Percentiles rank a stretch among this genome's conserved stretches.
phyloP scores from a whole-genome alignment of 345 rosid species.

The Nasturtium officinale region DNA sequence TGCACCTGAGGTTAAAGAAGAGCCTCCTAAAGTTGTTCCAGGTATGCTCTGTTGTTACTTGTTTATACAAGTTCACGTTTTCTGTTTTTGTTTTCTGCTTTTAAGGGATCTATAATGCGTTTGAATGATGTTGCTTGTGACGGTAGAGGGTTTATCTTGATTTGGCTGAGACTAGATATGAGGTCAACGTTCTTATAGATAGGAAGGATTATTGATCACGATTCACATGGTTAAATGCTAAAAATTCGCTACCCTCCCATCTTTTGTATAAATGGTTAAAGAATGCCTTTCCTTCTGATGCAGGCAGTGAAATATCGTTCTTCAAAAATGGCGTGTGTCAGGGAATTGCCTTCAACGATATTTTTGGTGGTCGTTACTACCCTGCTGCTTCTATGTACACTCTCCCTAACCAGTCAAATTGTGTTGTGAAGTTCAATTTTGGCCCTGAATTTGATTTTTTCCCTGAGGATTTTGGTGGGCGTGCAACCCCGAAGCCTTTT shows the following conservation, averaged over 20 bases:
- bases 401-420: slow-evolving; percentile 86
- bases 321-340: slow-evolving; percentile 86
- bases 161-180: slow-evolving; percentile 18
- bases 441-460: slow-evolving; percentile 82
- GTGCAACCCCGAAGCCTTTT: slow-evolving; percentile 73
- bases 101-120: not conserved
- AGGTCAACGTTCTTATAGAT: slow-evolving; percentile 3
- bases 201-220: slow-evolving; percentile 14
- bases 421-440: slow-evolving; percentile 85
- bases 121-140: slow-evolving; percentile 5
- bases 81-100: not conserved
- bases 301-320: slow-evolving; percentile 97
- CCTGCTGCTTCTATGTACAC: slow-evolving; percentile 99
- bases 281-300: slow-evolving; percentile 29
- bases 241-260: not conserved
- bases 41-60: slow-evolving; percentile 53
- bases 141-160: not conserved
- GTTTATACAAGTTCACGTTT: not conserved
- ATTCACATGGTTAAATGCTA: slow-evolving; percentile 10
- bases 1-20: slow-evolving; percentile 79
- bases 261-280: not conserved
- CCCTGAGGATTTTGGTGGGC: slow-evolving; percentile 71
- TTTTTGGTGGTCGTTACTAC: slow-evolving; percentile 81
- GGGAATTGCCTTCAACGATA: slow-evolving; percentile 89
- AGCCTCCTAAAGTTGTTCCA: slow-evolving; percentile 77